A percentile compares a stretch with the other conserved stretches of the same genome.
phyloP scores from a whole-genome alignment of 2,329 filamentous ascomycete species.

The Polychaeton citri region DNA sequence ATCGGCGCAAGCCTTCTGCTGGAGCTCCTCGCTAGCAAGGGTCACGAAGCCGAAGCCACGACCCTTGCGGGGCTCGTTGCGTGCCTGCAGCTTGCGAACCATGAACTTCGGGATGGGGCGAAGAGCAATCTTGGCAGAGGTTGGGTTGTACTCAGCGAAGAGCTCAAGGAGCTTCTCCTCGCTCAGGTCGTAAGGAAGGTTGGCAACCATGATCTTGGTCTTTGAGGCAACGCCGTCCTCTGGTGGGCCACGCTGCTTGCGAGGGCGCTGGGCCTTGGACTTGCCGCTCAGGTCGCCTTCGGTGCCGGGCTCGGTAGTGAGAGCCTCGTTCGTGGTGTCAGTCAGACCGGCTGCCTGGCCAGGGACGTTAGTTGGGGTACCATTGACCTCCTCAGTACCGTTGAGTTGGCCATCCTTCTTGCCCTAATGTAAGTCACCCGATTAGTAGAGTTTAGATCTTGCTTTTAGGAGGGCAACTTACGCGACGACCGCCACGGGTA shows the following conservation, averaged over 20 bases:
- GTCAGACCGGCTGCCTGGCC: conserved; percentile 37
- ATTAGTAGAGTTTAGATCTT: conserved; percentile 27
- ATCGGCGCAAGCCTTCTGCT: conserved; percentile 92
- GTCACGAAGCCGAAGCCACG: conserved; percentile 98
- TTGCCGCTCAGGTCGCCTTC: conserved; percentile 30
- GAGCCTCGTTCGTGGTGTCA: conserved; percentile 39
- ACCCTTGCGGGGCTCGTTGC: conserved; percentile 95
- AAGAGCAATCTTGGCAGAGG: conserved; percentile 94
- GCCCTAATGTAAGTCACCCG: conserved; percentile 13
- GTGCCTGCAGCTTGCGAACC: conserved; percentile 99
- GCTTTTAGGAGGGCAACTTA: conserved; percentile 33
- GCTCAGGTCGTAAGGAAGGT: conserved; percentile 93
- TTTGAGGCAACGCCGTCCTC: conserved; percentile 96
- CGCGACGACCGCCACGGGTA: conserved; percentile 50
- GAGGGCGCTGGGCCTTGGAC: conserved; percentile 40
- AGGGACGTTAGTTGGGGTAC: conserved; percentile 38
- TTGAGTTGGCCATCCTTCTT: conserved; percentile 22
- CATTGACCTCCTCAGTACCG: conserved; percentile 23
- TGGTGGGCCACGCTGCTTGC: conserved; percentile 82
- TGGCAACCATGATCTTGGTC: conserved; percentile 99
- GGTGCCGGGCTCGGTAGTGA: conserved; percentile 40
- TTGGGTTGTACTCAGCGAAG: conserved; percentile 81
- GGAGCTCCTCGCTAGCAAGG: conserved; percentile 83
- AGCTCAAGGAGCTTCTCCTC: conserved; percentile 99
- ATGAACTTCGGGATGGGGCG: conserved; percentile 98